Conservation (phyloP, 495 filamentous ascomycete species). For the Aspergillus baeticus region DNA sequence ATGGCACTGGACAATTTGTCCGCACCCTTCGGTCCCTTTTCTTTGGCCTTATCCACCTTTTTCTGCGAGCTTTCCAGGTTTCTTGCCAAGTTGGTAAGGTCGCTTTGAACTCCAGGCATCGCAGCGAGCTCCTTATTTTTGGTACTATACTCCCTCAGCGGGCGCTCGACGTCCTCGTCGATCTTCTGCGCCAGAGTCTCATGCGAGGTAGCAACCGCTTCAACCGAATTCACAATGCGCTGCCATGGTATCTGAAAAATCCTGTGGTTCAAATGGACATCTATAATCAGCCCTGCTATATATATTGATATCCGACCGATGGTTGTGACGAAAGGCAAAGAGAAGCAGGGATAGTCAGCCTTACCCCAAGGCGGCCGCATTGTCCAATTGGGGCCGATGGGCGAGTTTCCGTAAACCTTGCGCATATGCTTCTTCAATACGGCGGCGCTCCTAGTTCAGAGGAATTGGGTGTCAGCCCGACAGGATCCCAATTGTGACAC, state of each 20-base stretch:
- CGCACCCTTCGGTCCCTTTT: conserved; percentile 75
- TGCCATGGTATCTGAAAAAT: conserved; percentile 92
- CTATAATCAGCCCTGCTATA: not conserved
- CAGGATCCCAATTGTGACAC: not conserved
- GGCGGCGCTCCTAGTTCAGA: conserved; percentile 75
- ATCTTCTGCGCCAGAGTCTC: conserved; percentile 78
- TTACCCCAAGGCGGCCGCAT: conserved; percentile 82
- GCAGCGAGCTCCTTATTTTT: conserved; percentile 81
- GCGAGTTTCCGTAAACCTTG: conserved; percentile 79
- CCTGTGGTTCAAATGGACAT: conserved; percentile 40
- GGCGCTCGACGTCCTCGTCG: conserved; percentile 86
- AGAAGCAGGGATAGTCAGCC: conserved; percentile 17
- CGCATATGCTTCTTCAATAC: conserved; percentile 88
- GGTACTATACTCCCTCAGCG: conserved; percentile 69
- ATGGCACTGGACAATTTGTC: conserved; percentile 77
- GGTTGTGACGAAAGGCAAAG: not conserved
- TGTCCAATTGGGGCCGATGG: conserved; percentile 64
- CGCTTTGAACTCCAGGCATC: conserved; percentile 79
- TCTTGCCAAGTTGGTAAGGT: conserved; percentile 76
- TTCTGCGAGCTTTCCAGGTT: conserved; percentile 83
- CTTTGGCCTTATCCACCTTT: conserved; percentile 80
- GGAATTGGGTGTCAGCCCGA: not conserved
- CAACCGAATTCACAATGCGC: conserved; percentile 78
- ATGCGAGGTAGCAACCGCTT: conserved; percentile 81
- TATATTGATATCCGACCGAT: not conserved